Evolutionary conservation across 108 stramenopile species (phyloP).

Genomic region (Skeletonema tropicum): DNA sequence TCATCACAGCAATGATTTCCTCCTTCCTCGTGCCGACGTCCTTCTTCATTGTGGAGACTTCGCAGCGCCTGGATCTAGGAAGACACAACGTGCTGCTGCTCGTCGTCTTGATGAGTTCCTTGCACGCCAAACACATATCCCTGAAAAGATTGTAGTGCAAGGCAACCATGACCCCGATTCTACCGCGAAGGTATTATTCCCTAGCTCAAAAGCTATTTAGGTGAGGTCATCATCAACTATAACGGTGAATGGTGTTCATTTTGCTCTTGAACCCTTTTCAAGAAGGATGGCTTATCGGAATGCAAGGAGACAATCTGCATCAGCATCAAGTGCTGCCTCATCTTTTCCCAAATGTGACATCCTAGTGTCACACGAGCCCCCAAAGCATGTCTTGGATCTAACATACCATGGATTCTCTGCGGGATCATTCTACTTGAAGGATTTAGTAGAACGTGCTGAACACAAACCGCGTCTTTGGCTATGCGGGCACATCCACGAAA

Average conservation of each 20-base stretch:
- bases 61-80: conserved; percentile 49
- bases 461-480: conserved; percentile 63
- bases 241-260: conserved; percentile 38
- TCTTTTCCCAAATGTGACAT: conserved; percentile 58
- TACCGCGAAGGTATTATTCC: conserved; percentile 47
- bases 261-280: conserved; percentile 58
- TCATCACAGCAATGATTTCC: conserved; percentile 21
- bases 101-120: conserved; percentile 61
- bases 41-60: conserved; percentile 82
- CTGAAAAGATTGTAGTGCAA: conserved; percentile 69
- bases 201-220: conserved; percentile 59
- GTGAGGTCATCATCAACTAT: conserved; percentile 52
- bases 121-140: conserved; percentile 67
- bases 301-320: conserved; percentile 10
- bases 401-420: conserved; percentile 62
- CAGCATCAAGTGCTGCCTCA: background rate
- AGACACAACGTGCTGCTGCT: conserved; percentile 35
- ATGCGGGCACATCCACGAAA: conserved; percentile 84
- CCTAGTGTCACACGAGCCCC: conserved; percentile 70
- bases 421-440: conserved; percentile 55
- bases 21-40: conserved; percentile 69
- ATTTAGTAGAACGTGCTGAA: conserved; percentile 42
- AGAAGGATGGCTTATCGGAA: conserved; percentile 46
- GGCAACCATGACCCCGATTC: conserved; percentile 80
- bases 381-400: conserved; percentile 60